Evolutionary conservation across 495 filamentous ascomycete genomes (phyloP).

Genomic region (Neurospora discreta): DNA sequence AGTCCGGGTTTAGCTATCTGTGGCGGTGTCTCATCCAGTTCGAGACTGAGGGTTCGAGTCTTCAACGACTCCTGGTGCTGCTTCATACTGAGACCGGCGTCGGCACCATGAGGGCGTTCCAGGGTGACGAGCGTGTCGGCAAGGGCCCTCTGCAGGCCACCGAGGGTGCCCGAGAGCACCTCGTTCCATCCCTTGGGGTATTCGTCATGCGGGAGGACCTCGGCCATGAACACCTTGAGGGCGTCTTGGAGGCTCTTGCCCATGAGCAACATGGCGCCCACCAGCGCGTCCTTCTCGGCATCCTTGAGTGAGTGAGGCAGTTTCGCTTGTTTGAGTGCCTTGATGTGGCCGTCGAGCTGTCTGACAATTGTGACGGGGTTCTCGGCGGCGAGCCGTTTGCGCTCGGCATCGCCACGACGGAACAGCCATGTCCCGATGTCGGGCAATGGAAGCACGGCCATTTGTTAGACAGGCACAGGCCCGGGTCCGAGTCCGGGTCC

Average conservation of each 20-base stretch:
- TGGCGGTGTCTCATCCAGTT: not conserved
- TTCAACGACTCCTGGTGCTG: not conserved
- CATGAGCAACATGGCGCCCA: conserved; percentile 19
- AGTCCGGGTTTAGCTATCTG: not conserved
- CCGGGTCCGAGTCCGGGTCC: not conserved
- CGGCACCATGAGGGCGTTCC: not conserved
- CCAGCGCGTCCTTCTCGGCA: conserved; percentile 18
- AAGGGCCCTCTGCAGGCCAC: conserved; percentile 13
- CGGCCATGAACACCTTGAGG: conserved; percentile 14
- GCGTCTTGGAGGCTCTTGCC: conserved; percentile 18
- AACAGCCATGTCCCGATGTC: conserved; percentile 18
- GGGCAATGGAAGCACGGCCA: conserved; percentile 12
- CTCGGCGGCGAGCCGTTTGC: conserved; percentile 1
- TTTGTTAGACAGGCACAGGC: not conserved
- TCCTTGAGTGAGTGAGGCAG: conserved; percentile 9
- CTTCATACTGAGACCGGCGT: not conserved
- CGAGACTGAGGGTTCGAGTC: not conserved
- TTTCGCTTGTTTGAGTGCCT: conserved; percentile 10
- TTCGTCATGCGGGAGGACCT: conserved; percentile 18
- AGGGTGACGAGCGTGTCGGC: conserved; percentile 4
- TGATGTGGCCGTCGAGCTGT: conserved; percentile 13
- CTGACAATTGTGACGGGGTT: conserved; percentile 16
- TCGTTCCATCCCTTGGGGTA: conserved; percentile 18
- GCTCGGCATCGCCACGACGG: conserved; percentile 13
- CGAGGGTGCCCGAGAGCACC: conserved; percentile 19